Base-by-base conservation (phyloP, 345 rosid species). In the Eutrema japonicum region DNA sequence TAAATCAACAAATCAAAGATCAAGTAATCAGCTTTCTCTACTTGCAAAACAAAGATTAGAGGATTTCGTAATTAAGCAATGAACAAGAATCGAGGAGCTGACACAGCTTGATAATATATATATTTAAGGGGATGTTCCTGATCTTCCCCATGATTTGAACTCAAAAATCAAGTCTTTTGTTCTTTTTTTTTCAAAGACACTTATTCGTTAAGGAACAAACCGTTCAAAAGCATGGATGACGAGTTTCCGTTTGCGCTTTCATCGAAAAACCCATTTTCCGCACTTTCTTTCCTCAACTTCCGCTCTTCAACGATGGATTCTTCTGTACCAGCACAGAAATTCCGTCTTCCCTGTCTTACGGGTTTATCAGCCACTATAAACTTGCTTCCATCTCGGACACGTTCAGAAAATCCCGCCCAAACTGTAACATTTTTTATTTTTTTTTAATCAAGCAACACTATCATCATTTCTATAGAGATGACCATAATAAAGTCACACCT, bases 381-480 rank as follows among this genome's bases (percentile, higher is more conserved):
- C 78, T 95, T 95, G 85, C 81, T 87, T 33, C 98, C 97, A 40
- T 92, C 90, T 2, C 91, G 96, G 26, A 36, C 73, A 81, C 92
- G 86, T 80, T 92, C 96, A 16, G 98, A 72, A 81, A 95, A 88
- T 18, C 96, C 96, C 64, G 98, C 98, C 99, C 99, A 95, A 71
- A 92, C 99, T 95, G 92, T 63, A 71, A 32, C 45, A 57, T n/a
- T n/a, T n/a, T n/a, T n/a, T n/a, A n/a, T n/a, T 22, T 22, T 22
- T 52, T 13, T 16, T 3, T 5, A 42, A 43, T 38, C 32, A 32
- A 62, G 3, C 16, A 32, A 65, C 58, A 12, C 16, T 64, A 73
- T 16, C 26, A 65, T 46, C 26, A 10, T 45, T 64, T 7, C 40
- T 6, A 63, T 10, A 32, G 4, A 42, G 4, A 42, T 42, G 51